Percentiles rank a stretch among this genome's conserved stretches.
These are phyloP conservation scores for Leccinum incarnatum DNA, from an alignment of 768 basidiomycete genomes.

Conservation along the genomic window DNA sequence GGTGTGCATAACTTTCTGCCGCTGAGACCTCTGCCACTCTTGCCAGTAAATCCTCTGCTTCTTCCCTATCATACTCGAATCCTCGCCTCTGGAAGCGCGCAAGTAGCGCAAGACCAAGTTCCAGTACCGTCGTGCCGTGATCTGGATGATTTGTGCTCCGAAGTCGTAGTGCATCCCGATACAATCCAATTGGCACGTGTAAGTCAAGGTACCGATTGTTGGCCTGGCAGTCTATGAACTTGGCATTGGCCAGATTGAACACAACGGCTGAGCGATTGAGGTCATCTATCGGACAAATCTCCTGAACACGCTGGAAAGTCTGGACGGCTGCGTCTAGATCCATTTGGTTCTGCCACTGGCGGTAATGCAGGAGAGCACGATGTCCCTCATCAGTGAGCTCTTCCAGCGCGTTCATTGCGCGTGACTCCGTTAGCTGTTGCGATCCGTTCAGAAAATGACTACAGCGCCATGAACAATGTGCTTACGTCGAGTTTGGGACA, in stretches of 20 bases:
- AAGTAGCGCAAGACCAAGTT: not conserved
- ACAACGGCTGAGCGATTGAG: not conserved
- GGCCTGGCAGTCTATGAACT: not conserved
- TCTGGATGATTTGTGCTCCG: not conserved
- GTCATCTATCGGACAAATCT: not conserved
- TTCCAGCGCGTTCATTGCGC: not conserved
- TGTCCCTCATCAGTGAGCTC: not conserved
- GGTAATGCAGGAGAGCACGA: not conserved
- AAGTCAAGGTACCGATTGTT: not conserved
- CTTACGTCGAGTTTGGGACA: too few species aligned
- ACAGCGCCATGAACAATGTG: not conserved
- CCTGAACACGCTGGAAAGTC: not conserved
- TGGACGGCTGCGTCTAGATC: not conserved
- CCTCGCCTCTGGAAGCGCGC: not conserved
- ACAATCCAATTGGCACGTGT: not conserved
- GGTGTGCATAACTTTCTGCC: not conserved
- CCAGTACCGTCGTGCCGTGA: not conserved
- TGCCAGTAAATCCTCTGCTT: not conserved
- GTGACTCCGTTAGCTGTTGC: not conserved
- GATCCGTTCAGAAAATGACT: not conserved
- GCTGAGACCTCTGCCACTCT: not conserved
- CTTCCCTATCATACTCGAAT: accelerated
- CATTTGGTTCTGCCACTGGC: not conserved
- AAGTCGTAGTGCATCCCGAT: not conserved
- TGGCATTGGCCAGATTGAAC: not conserved